Evolutionary conservation across 352 stramenopile species (phyloP).

Genomic region (Phytophthora hybrid): DNA sequence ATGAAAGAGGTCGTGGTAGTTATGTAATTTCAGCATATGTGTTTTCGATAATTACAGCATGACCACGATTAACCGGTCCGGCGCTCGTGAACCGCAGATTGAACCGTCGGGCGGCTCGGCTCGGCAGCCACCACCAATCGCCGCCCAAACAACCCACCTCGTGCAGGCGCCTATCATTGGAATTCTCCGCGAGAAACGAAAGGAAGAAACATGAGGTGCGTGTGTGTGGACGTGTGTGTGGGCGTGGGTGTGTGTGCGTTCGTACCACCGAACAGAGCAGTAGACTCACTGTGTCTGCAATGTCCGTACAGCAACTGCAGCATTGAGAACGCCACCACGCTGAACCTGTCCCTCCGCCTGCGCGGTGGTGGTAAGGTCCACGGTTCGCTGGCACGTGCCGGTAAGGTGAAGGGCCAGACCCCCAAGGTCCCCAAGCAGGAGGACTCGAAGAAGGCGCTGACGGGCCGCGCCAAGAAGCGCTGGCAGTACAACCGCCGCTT

Average conservation of each 20-base stretch:
- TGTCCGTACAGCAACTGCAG: conserved; percentile 93
- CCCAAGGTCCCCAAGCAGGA: conserved; percentile 99
- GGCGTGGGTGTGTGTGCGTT: too few species aligned
- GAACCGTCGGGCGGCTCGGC: conserved; percentile 8
- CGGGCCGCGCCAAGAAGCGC: conserved; percentile 99
- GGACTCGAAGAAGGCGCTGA: conserved; percentile 98
- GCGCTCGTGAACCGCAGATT: conserved; percentile 5
- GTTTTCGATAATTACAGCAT: not conserved
- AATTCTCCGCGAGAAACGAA: conserved; percentile 73
- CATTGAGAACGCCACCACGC: conserved; percentile 97
- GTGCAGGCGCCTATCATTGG: conserved; percentile 47
- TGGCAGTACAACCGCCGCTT: conserved; percentile 99
- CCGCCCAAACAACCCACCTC: conserved; percentile 16
- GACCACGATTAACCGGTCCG: conserved; percentile 18
- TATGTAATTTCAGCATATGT: not conserved
- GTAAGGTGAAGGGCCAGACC: conserved; percentile 99
- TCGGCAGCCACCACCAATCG: conserved; percentile 37
- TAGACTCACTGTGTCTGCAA: not conserved
- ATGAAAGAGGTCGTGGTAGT: not conserved
- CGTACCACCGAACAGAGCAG: not conserved
- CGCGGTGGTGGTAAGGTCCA: conserved; percentile 98
- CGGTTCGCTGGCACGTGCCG: conserved; percentile 99
- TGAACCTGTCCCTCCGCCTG: conserved; percentile 97
- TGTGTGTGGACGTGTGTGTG: not conserved
- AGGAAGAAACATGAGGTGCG: conserved; percentile 73